Evolutionary conservation across 1,284 basidiomycete genomes (phyloP), one percentile per base, ranked within the genome.

Genomic region (Rhodofomes roseus): DNA sequence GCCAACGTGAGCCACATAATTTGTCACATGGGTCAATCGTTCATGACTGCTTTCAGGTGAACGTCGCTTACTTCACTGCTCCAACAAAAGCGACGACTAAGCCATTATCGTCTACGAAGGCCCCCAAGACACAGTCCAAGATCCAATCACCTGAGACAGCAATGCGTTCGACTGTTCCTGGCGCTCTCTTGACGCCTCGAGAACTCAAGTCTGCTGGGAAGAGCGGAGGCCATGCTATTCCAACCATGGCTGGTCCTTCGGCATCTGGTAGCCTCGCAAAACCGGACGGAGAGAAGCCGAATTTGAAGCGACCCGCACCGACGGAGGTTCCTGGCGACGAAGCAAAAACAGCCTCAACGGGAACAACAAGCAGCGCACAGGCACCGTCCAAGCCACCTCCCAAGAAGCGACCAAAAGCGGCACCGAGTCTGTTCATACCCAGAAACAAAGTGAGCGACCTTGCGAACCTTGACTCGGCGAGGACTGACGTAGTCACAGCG

Each of bases 1-100:
- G 69, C 81, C 14, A 82, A 86, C 65, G 89, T 89, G 65, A 66
- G 81, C 65, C 18, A 7, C 18, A 39, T 20, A 6, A 8, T 4
- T 5, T 40, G 12, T 22, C 7, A 40, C 18, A 27, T 14, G 40
- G 11, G 36, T n/a, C 53, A n/a, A 34, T 31, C 7, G 4, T n/a
- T 3, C 25, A 16, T 23, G 18, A 27, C 36, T 14, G 50, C 37
- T 55, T 50, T n/a, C 50, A 81, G 79, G 74, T 68, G 16, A 75
- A 79, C 58, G 60, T 64, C 3, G 63, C 68, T 16, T 79, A 73
- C 60, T 81, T 81, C 63, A 77, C 74, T 0, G 66, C 71, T 20
- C 61, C 66, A 51, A 44, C 41, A 39, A 34, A 34, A 11, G 31
- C 58, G 5, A 59, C 56, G 44, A 56, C 44, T 7, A 67, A 60